Evolutionary conservation across 2,329 filamentous ascomycete genomes (phyloP), one percentile per base, ranked within the genome.

Genomic region (Chaetothyriales sp.): DNA sequence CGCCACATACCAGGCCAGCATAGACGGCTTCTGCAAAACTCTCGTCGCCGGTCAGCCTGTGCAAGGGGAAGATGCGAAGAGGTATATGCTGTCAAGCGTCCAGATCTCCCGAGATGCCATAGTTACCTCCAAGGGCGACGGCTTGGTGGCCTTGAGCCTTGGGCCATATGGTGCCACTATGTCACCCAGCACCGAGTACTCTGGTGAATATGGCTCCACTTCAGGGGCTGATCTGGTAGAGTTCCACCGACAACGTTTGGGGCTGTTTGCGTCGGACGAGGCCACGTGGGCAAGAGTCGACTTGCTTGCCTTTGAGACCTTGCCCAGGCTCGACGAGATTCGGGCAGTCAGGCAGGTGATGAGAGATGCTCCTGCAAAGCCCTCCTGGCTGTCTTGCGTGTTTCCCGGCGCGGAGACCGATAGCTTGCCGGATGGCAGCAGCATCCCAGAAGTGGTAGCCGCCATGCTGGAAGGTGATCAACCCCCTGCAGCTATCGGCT

Each of bases 91-190:
- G 32, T 65, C 62, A 1, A 68, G 66, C 0, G 60, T 73, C 4
- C 48, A 57, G 7, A 61, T 72, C 20, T 68, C 66, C 3, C 58
- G 64, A 44, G 47, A 62, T 36, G 65, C 65, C 1, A 64, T 66
- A 44, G 58, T 43, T 28, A 7, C 42, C 45, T 10, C 43, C 15
- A 20, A n/a, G 10, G 22, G 22, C 9, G 43, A 45, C 10, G 47
- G 50, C 52, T 45, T 60, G 18, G 63, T 80, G 15, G 80, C 80
- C 10, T 63, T 85, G 46, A 78, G 78, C 57, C 62, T 83, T 5
- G 81, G 81, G 0, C 78, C 81, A 0, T 84, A 84, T 53, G 81
- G 81, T 15, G 80, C 81, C 1, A 77, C 73, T 54, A 82, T 83
- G 77, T 64, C 74, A 18, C 81, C 81, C 1, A 73, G 77, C 25